Conservation (phyloP, 495 filamentous ascomycete genomes). For the Terfezia boudieri region DNA sequence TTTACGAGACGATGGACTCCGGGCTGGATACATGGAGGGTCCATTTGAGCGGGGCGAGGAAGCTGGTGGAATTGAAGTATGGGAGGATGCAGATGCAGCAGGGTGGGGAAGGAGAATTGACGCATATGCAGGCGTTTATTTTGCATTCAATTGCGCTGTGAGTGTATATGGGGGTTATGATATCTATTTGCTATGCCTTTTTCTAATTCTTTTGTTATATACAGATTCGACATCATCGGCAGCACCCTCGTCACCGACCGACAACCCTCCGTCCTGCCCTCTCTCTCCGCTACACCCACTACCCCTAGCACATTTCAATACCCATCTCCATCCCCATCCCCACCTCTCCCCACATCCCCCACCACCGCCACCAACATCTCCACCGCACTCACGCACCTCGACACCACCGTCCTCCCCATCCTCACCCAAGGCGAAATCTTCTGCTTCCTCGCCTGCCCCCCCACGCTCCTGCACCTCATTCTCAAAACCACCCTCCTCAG, state of each 20-base stretch:
- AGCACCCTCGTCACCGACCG: constrained; percentile 6
- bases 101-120: background rate
- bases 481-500: constrained; percentile 12
- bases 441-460: constrained; percentile 17
- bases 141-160: background rate
- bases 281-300: background rate
- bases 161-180: background rate
- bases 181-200: no score
- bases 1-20: constrained; percentile 18
- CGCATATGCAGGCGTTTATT: background rate
- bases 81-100: constrained; percentile 7
- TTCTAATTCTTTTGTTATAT: background rate
- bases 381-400: background rate
- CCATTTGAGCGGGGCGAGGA: constrained; percentile 13
- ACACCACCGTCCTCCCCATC: constrained; percentile 7
- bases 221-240: constrained; percentile 17
- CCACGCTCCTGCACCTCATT: constrained; percentile 13
- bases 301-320: background rate
- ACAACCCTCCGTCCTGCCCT: background rate
- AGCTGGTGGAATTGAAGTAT: constrained; percentile 9
- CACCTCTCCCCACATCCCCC: constrained; percentile 4
- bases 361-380: constrained; percentile 4
- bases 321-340: background rate
- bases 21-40: constrained; percentile 19
- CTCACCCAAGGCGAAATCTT: constrained; percentile 14